Evolutionary conservation across 2,329 filamentous ascomycete genomes (phyloP), one percentile per base, ranked within the genome.

Genomic region (Colletotrichum camelliae): DNA sequence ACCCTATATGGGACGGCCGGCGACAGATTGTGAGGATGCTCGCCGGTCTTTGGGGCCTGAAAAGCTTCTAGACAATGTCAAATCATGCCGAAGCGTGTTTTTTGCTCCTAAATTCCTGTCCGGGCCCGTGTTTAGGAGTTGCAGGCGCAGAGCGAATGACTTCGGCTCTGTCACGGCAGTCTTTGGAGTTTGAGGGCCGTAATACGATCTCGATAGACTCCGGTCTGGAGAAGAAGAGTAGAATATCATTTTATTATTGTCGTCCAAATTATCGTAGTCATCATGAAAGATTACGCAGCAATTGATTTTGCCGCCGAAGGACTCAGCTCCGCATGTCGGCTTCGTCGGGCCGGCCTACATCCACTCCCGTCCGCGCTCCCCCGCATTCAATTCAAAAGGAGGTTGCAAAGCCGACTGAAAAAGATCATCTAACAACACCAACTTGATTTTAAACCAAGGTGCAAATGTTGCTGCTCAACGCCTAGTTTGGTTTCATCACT

Each of bases 1-100:
- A 87, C 72, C 89, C 88, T 0, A 82, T 90, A 3, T 79, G 89
- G 7, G 88, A 90, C 74, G 88, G 88, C 0, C 84, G 86, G 15
- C 72, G 72, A 21, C 84, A 84, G 65, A 81, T 85, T 13, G 29
- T 24, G 4, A 61, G 69, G 1, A 76, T 80, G 7, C 27, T 58
- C n/a, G 21, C 9, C 5, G 18, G 43, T n/a, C 43, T 48, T 21
- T 48, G 18, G 43, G 18, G n/a, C 10, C 43, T 48, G 18, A 21
- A 21, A 48, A 21, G 18, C 12, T 21, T 48, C 0, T 48, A 58
- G 55, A 18, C 55, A 58, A 29, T 27, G 55, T 48, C 18, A 0
- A 7, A 7, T 13, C 43, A 48, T 48, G 10, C 5, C 9, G 43
- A 48, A 48, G 43, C 18, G 43, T 10, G 43, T n/a, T 48, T 48